Evolutionary conservation across 306 rosid species (phyloP).

Genomic region (Inga leiocalycina): DNA sequence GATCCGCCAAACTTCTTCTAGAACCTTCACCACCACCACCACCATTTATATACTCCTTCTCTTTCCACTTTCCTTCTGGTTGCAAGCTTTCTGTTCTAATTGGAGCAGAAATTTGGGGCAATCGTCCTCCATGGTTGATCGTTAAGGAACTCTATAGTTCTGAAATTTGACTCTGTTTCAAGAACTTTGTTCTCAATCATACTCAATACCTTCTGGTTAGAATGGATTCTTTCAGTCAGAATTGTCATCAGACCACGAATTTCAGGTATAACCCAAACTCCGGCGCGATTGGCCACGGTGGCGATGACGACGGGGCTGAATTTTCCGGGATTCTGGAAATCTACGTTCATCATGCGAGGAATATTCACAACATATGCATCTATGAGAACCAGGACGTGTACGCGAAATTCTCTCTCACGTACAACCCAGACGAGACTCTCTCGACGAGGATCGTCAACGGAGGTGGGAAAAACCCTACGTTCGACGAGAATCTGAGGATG

Average conservation of each 20-base stretch:
- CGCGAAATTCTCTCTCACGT: constrained; percentile 89
- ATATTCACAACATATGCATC: constrained; percentile 91
- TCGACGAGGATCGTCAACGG: constrained; percentile 72
- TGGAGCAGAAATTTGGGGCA: background rate
- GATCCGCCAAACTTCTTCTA: constrained; percentile 22
- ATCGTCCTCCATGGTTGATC: constrained; percentile 4
- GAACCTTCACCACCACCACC: background rate
- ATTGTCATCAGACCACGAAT: constrained; percentile 41
- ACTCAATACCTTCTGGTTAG: constrained; percentile 10
- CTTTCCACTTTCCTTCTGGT: constrained; percentile 5
- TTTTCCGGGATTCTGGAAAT: constrained; percentile 77
- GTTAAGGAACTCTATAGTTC: background rate
- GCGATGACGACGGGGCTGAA: constrained; percentile 46
- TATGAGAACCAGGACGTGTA: constrained; percentile 94
- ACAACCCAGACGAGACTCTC: constrained; percentile 80
- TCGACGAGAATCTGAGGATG: constrained; percentile 76
- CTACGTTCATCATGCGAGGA: constrained; percentile 84
- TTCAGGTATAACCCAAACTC: constrained; percentile 67
- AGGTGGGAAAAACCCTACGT: constrained; percentile 84
- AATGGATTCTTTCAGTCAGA: constrained; percentile 75
- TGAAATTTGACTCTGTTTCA: constrained; percentile 23
- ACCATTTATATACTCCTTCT: background rate
- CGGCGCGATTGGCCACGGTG: constrained; percentile 31
- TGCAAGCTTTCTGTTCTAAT: background rate
- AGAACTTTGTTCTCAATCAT: background rate